A percentile compares a stretch with the other conserved stretches of the same genome.
Evolutionary conservation across 225 moss, liverwort and hornwort species (phyloP).

Genomic region (Physcomitrellopsis africana): DNA sequence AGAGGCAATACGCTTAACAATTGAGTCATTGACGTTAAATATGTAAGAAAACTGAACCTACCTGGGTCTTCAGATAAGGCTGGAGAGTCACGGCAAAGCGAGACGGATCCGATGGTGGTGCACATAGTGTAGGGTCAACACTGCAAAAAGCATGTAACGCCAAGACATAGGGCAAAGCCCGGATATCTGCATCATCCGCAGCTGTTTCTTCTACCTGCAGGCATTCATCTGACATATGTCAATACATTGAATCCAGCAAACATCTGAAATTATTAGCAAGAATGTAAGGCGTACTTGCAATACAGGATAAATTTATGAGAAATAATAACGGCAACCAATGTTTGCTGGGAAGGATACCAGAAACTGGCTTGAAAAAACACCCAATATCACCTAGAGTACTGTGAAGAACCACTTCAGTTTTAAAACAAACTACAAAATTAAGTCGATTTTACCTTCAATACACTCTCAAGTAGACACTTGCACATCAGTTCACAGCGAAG

Average conservation of each 20-base stretch:
- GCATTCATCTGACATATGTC: conserved; percentile 11
- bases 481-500: conserved; percentile 96
- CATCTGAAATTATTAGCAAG: conserved; percentile 14
- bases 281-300: not conserved
- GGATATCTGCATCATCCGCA: conserved; percentile 76
- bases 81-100: conserved; percentile 90
- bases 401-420: not conserved
- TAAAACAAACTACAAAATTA: conserved; percentile 1
- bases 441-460: conserved; percentile 66
- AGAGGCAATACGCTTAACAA: conserved; percentile 18
- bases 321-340: not conserved
- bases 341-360: not conserved
- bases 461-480: conserved; percentile 94
- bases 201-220: conserved; percentile 84
- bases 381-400: not conserved
- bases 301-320: not conserved
- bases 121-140: conserved; percentile 91
- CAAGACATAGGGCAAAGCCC: conserved; percentile 86
- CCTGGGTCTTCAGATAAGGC: conserved; percentile 97
- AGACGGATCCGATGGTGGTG: conserved; percentile 88
- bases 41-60: conserved; percentile 30
- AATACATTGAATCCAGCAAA: not conserved
- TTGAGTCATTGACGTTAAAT: not conserved
- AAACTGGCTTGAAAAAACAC: not conserved
- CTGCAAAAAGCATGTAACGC: conserved; percentile 97